Evolutionary conservation across 164 flowering plant species (phyloP).

Genomic region (Malania oleifera): DNA sequence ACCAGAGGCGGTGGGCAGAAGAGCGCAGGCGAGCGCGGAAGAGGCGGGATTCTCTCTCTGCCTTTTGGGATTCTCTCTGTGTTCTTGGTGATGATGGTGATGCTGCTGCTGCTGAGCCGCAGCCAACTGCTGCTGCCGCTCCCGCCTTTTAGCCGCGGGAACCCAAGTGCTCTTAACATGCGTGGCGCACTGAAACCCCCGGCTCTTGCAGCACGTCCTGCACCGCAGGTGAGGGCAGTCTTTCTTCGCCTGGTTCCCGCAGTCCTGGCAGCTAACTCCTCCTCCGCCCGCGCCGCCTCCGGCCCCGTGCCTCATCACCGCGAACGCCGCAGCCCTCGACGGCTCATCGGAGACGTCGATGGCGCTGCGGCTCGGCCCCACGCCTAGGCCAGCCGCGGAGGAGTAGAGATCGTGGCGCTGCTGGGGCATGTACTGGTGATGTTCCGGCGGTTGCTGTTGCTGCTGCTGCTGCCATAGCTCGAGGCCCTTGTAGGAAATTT

Average conservation of each 20-base stretch:
- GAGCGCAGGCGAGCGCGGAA: constrained; percentile 40
- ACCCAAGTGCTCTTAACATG: constrained; percentile 91
- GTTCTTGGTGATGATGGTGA: constrained; percentile 23
- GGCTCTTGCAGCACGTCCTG: constrained; percentile 79
- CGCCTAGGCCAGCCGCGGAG: constrained; percentile 23
- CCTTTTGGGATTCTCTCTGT: constrained; percentile 39
- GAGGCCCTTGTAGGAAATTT: constrained; percentile 33
- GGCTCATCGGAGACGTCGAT: constrained; percentile 18
- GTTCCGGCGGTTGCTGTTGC: constrained; percentile 17
- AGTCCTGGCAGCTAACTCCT: constrained; percentile 60
- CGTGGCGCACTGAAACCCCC: constrained; percentile 68
- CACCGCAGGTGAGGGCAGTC: constrained; percentile 72
- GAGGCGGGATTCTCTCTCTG: constrained; percentile 44
- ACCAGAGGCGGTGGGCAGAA: constrained; percentile 46
- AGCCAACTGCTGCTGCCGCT: constrained; percentile 54
- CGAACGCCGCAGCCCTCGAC: constrained; percentile 22
- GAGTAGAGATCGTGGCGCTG: constrained; percentile 19
- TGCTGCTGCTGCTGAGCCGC: constrained; percentile 26
- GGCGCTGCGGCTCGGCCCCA: constrained; percentile 27
- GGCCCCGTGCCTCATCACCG: constrained; percentile 33
- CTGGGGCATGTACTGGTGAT: constrained; percentile 8
- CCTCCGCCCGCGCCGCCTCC: constrained; percentile 27
- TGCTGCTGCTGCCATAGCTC: constrained; percentile 55
- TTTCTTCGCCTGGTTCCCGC: constrained; percentile 89
- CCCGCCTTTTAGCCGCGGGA: constrained; percentile 71